Conservation (phyloP, 192 early-diverging fungal genomes). For the Umbelopsis sp. region DNA sequence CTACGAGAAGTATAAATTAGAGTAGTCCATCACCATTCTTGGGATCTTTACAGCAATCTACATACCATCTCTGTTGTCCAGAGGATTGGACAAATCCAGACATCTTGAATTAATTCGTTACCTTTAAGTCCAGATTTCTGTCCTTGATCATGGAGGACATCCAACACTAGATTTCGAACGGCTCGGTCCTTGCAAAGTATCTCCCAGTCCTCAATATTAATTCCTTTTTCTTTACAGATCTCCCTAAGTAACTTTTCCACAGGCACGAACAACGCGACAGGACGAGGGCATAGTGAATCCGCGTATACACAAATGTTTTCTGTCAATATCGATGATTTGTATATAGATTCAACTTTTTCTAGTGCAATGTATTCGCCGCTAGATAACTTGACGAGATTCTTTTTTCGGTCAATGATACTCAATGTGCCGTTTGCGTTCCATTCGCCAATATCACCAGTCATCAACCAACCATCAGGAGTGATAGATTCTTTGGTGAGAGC, state of each 20-base stretch:
- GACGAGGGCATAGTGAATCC: slow-evolving; percentile 68
- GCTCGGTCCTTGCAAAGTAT: slow-evolving; percentile 55
- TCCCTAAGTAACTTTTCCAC: slow-evolving; percentile 54
- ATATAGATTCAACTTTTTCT: slow-evolving; percentile 65
- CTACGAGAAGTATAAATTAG: slow-evolving; percentile 15
- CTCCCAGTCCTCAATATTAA: slow-evolving; percentile 47
- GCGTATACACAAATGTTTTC: slow-evolving; percentile 80
- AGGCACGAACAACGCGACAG: slow-evolving; percentile 78
- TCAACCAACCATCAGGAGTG: slow-evolving; percentile 70
- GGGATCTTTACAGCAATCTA: slow-evolving; percentile 15
- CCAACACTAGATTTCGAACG: slow-evolving; percentile 50
- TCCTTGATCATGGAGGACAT: slow-evolving; percentile 53
- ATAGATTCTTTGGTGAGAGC: slow-evolving; percentile 60
- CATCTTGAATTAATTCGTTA: slow-evolving; percentile 72
- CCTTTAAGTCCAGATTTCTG: slow-evolving; percentile 67
- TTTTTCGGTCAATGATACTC: slow-evolving; percentile 77
- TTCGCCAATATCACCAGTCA: slow-evolving; percentile 76
- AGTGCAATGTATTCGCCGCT: slow-evolving; percentile 74
- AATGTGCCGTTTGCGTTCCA: slow-evolving; percentile 71
- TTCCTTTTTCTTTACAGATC: slow-evolving; percentile 46
- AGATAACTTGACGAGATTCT: slow-evolving; percentile 77
- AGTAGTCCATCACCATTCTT: neutral
- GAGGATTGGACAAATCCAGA: slow-evolving; percentile 71
- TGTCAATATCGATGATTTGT: slow-evolving; percentile 73
- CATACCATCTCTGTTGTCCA: slow-evolving; percentile 91